Percentiles rank a stretch among this genome's conserved stretches.
These are phyloP conservation scores for Lactarius evosmus DNA, from an alignment of 768 basidiomycete genomes.

Conservation along the genomic window DNA sequence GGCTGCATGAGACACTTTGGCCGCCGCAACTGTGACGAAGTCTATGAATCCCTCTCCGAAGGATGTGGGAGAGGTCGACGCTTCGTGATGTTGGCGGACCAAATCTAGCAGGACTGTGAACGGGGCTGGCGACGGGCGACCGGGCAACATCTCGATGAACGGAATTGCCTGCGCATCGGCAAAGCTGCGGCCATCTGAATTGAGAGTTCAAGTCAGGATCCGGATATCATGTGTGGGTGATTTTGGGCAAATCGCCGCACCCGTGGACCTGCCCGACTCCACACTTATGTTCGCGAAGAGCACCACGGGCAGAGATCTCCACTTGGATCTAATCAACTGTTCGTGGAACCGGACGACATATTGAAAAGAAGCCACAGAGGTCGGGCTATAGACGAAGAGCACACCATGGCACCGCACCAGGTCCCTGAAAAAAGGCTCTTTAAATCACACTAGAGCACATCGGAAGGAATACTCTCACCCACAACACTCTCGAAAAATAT, in stretches of 20 bases:
- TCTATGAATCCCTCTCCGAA: constrained; percentile 14
- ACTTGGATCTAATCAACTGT: constrained; percentile 18
- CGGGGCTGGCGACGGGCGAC: constrained; percentile 1
- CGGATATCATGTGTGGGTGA: neutral
- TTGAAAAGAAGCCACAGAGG: constrained; percentile 8
- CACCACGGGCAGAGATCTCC: constrained; percentile 17
- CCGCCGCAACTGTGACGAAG: constrained; percentile 21
- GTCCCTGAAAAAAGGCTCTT: constrained; percentile 1
- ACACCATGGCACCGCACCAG: constrained; percentile 19
- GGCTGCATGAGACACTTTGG: constrained; percentile 10
- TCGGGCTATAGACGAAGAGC: constrained; percentile 16
- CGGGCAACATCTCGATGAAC: constrained; percentile 10
- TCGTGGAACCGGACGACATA: constrained; percentile 13
- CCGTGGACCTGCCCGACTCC: neutral
- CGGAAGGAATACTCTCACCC: constrained; percentile 1
- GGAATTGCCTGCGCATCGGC: constrained; percentile 11
- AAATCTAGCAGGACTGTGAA: constrained; percentile 11
- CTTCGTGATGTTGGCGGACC: constrained; percentile 9
- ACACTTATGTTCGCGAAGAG: constrained; percentile 14
- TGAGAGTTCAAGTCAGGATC: neutral
- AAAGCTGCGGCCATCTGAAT: constrained; percentile 7
- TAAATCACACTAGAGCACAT: neutral
- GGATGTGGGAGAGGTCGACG: neutral
- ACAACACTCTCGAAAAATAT: constrained; percentile 21
- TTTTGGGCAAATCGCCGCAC: neutral